Evolutionary conservation across 441 rosid species (phyloP).

Genomic region (California macrophylla): DNA sequence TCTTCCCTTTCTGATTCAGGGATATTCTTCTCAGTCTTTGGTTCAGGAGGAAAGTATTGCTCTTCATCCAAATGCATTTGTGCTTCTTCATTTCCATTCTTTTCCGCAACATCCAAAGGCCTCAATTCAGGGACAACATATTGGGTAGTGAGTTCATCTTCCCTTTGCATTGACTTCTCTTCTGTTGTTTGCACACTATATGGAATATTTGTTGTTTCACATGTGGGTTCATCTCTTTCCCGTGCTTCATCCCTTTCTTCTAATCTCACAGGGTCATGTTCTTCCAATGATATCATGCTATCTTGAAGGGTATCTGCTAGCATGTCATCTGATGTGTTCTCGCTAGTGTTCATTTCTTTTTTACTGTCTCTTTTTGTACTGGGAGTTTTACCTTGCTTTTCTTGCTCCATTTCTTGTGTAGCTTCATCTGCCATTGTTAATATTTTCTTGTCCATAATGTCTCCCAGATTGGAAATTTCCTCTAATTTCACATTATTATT

Average conservation of each 20-base stretch:
- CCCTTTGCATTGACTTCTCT: slow-evolving; percentile 2
- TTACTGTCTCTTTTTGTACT: slow-evolving; percentile 16
- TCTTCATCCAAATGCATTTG: slow-evolving; percentile 17
- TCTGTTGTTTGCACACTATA: slow-evolving; percentile 7
- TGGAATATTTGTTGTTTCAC: slow-evolving; percentile 18
- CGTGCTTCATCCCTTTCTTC: slow-evolving; percentile 21
- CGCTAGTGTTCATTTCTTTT: slow-evolving; percentile 1
- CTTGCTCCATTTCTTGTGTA: slow-evolving; percentile 9
- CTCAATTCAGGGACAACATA: slow-evolving; percentile 17
- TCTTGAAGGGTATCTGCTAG: slow-evolving; percentile 18
- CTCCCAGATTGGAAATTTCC: slow-evolving; percentile 13
- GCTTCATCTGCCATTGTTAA: slow-evolving; percentile 15
- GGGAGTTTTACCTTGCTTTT: slow-evolving; percentile 15
- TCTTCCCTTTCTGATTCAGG: slow-evolving; percentile 11
- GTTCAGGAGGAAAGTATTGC: slow-evolving; percentile 15
- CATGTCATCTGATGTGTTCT: slow-evolving; percentile 9
- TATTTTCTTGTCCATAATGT: slow-evolving; percentile 13
- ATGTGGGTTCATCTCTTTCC: slow-evolving; percentile 8
- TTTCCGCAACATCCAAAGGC: slow-evolving; percentile 15
- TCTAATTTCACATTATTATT: slow-evolving; percentile 16
- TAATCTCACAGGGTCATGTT: slow-evolving; percentile 7
- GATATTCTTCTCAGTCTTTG: slow-evolving; percentile 14
- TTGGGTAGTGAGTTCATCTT: slow-evolving; percentile 13
- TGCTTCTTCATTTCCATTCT: slow-evolving; percentile 13
- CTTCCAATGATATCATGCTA: slow-evolving; percentile 16